Evolutionary conservation across 352 stramenopile species (phyloP).

Genomic region (Blastocystis sp.): DNA sequence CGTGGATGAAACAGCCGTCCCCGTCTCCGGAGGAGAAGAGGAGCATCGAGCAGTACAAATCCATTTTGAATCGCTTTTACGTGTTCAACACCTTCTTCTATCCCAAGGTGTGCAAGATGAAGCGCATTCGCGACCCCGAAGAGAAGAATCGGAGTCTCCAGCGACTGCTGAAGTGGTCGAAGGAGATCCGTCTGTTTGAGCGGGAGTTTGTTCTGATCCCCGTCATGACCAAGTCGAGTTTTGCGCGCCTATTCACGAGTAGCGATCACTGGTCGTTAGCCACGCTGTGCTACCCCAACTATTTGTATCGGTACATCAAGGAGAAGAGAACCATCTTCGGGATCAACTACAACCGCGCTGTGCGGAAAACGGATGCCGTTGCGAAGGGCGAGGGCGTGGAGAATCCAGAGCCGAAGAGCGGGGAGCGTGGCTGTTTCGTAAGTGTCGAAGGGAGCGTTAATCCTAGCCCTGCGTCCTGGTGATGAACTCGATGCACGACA

Average conservation of each 20-base stretch:
- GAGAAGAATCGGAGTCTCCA: neutral
- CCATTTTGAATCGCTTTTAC: conserved; percentile 35
- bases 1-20: neutral
- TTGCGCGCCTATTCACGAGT: neutral
- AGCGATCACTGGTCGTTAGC: conserved; percentile 53
- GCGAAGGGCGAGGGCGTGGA: neutral
- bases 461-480: conserved; percentile 25
- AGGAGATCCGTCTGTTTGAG: conserved; percentile 3
- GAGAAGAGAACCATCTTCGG: neutral
- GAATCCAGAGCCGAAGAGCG: neutral
- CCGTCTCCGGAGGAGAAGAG: neutral
- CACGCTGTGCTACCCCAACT: conserved; percentile 2
- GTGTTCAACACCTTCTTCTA: conserved; percentile 42
- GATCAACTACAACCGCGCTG: conserved; percentile 6
- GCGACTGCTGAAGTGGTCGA: conserved; percentile 15
- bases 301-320: conserved; percentile 30
- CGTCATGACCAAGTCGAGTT: neutral
- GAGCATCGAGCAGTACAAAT: neutral
- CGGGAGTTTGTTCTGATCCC: conserved; percentile 38
- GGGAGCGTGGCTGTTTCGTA: neutral
- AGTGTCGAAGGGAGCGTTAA: neutral
- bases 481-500: conserved; percentile 22
- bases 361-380: neutral
- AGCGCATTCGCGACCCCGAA: neutral
- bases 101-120: neutral